These are phyloP conservation scores for Penicillium coprophilum DNA, from an alignment of 495 filamentous ascomycete genomes.

Conservation along the genomic window DNA sequence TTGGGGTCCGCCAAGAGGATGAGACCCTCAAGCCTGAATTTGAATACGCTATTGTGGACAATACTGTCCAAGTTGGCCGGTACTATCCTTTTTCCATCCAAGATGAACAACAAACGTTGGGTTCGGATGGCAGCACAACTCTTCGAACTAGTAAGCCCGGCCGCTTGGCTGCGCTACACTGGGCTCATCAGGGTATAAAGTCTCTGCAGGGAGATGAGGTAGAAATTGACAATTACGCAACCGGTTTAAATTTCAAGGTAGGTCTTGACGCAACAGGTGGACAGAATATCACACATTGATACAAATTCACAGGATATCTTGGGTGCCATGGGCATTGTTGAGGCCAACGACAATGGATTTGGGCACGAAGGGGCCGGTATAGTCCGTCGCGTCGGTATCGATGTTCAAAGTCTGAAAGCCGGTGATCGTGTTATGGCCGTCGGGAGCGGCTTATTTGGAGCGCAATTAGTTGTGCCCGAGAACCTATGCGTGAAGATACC, in stretches of 20 bases:
- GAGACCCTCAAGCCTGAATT: constrained; percentile 26
- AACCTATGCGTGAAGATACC: constrained; percentile 33
- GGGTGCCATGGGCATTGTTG: constrained; percentile 38
- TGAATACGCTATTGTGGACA: constrained; percentile 33
- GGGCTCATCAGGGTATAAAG: constrained; percentile 36
- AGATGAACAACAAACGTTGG: constrained; percentile 11
- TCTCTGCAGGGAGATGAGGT: constrained; percentile 20
- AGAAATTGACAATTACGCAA: constrained; percentile 31
- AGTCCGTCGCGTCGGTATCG: constrained; percentile 31
- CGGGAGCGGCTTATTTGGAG: constrained; percentile 33
- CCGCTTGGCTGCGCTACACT: constrained; percentile 46
- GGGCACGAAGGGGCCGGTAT: constrained; percentile 46
- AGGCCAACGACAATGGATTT: constrained; percentile 28
- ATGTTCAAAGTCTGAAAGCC: constrained; percentile 24
- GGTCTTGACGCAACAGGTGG: background rate
- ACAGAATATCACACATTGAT: background rate
- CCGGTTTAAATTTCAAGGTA: constrained; percentile 37
- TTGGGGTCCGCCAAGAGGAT: constrained; percentile 15
- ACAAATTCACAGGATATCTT: constrained; percentile 34
- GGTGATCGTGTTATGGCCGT: constrained; percentile 47
- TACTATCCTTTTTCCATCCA: constrained; percentile 20
- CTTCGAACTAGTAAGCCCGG: constrained; percentile 17
- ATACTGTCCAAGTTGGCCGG: constrained; percentile 26
- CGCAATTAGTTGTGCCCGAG: constrained; percentile 16
- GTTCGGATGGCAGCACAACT: constrained; percentile 4